A percentile compares a stretch with the other conserved stretches of the same genome.
Conservation (phyloP, 2,329 filamentous ascomycete genomes). For the Aureobasidium sp. region DNA sequence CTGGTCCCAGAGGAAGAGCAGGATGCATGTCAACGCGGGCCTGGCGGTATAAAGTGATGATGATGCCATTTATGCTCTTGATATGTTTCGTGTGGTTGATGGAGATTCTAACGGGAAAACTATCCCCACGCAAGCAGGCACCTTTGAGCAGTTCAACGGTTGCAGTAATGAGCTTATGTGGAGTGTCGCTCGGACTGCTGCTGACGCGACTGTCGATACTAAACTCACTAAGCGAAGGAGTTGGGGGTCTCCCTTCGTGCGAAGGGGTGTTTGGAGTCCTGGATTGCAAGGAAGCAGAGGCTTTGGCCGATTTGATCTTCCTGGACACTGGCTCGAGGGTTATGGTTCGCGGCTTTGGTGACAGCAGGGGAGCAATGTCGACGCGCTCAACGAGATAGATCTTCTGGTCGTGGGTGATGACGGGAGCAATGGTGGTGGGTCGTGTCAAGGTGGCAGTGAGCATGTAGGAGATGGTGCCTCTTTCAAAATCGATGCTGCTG, state of each 20-base stretch:
- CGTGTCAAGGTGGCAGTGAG: constrained; percentile 84
- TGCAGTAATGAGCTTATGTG: constrained; percentile 74
- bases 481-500: constrained; percentile 98
- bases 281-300: constrained; percentile 26
- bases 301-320: constrained; percentile 51
- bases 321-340: constrained; percentile 81
- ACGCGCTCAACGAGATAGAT: constrained; percentile 74
- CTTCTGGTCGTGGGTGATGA: constrained; percentile 71
- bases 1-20: constrained; percentile 52
- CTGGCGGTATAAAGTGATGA: constrained; percentile 85
- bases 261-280: constrained; percentile 21
- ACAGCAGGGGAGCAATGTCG: constrained; percentile 68
- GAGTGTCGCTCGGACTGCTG: constrained; percentile 52
- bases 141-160: constrained; percentile 75
- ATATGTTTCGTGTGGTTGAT: constrained; percentile 85
- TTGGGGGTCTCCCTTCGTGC: neutral
- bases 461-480: constrained; percentile 86
- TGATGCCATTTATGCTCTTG: constrained; percentile 85
- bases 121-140: constrained; percentile 80
- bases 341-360: constrained; percentile 73
- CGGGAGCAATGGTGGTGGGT: constrained; percentile 77
- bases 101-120: constrained; percentile 68
- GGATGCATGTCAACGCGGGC: constrained; percentile 80
- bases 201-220: constrained; percentile 50
- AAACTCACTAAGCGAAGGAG: constrained; percentile 32